A percentile compares a stretch with the other conserved stretches of the same genome.
phyloP scores from a whole-genome alignment of 139 green algal genomes.

The Gonium pectorale region DNA sequence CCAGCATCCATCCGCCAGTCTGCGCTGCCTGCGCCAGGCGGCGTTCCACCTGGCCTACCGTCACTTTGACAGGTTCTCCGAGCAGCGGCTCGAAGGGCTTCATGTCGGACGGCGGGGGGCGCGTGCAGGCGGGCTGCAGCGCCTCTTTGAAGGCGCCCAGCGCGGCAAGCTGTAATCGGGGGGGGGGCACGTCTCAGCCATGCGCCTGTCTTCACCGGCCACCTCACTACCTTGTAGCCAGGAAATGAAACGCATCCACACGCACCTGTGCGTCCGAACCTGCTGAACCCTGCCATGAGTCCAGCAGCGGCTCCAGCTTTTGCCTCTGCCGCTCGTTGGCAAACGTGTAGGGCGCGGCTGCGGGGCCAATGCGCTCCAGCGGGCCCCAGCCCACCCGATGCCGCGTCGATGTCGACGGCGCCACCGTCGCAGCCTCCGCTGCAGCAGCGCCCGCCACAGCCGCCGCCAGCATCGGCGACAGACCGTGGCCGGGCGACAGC shows the following conservation, averaged over 20 bases:
- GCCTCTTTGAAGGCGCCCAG: slow-evolving; percentile 45
- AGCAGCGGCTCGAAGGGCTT: slow-evolving; percentile 27
- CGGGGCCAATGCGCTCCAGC: too few relatives aligned
- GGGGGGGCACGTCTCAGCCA: background rate
- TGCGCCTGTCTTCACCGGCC: background rate
- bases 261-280: slow-evolving; percentile 8
- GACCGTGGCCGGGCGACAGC: too few relatives aligned
- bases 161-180: background rate
- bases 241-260: background rate
- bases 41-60: slow-evolving; percentile 17
- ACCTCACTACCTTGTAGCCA: background rate
- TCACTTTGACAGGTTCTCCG: slow-evolving; percentile 21
- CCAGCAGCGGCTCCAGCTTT: slow-evolving; percentile 31
- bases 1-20: slow-evolving; percentile 1
- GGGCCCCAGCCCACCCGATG: too few relatives aligned
- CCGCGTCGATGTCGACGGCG: too few relatives aligned
- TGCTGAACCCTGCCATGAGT: background rate
- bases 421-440: too few relatives aligned
- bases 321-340: slow-evolving; percentile 16
- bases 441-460: too few relatives aligned
- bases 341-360: too few relatives aligned
- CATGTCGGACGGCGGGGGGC: slow-evolving; percentile 33
- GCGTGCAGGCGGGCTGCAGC: slow-evolving; percentile 18
- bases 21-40: slow-evolving; percentile 23
- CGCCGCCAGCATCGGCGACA: too few relatives aligned